Evolutionary conservation across 345 rosid species (phyloP).

Genomic region (Lepidium sativum): DNA sequence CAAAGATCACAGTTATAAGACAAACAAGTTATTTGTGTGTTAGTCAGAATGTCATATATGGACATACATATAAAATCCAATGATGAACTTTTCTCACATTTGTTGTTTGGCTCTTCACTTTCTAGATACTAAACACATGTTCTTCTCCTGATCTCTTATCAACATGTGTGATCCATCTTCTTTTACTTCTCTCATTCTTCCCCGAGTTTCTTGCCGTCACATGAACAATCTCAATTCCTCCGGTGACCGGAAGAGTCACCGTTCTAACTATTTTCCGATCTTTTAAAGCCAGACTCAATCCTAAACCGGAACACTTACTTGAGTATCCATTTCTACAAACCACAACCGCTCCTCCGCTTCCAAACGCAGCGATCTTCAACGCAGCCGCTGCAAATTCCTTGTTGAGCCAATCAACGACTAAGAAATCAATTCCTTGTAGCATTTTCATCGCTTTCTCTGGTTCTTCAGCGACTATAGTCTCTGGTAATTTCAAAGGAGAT

Average conservation of each 20-base stretch:
- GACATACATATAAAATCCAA: constrained; percentile 1
- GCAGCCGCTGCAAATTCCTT: constrained; percentile 41
- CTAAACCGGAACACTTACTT: constrained; percentile 30
- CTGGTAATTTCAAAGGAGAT: constrained; percentile 12
- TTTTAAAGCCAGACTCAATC: constrained; percentile 50
- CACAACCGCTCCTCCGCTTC: constrained; percentile 69
- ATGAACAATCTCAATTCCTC: constrained; percentile 83
- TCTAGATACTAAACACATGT: constrained; percentile 42
- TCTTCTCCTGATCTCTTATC: constrained; percentile 77
- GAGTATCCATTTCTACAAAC: constrained; percentile 68
- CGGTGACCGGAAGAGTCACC: constrained; percentile 79
- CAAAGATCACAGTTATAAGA: not conserved
- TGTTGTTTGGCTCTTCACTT: not conserved
- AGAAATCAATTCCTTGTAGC: constrained; percentile 56
- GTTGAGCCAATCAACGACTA: constrained; percentile 65
- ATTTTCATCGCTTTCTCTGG: constrained; percentile 42
- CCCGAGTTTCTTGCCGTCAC: constrained; percentile 36
- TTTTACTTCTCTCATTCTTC: constrained; percentile 26
- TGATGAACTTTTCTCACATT: not conserved
- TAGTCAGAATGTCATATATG: not conserved
- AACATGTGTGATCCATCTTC: constrained; percentile 74
- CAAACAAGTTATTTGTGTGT: not conserved
- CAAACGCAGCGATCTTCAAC: constrained; percentile 46
- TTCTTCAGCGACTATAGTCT: constrained; percentile 46
- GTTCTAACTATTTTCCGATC: constrained; percentile 50